Evolutionary conservation across 805 yeast genomes (phyloP), one percentile per base, ranked within the genome.

Genomic region (Metschnikowia henanensis): DNA sequence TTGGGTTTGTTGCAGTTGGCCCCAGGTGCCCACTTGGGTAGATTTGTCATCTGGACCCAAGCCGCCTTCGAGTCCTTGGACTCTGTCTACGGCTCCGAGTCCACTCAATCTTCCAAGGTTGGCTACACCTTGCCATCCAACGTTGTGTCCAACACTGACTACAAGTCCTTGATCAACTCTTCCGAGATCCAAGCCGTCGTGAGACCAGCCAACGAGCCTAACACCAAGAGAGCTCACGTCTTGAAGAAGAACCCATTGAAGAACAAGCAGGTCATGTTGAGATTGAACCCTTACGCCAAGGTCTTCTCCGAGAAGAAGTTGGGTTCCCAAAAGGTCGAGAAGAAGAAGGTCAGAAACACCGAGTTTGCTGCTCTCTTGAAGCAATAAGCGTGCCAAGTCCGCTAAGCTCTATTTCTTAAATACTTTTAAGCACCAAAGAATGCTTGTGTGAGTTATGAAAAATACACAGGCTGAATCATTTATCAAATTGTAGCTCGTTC

Each of bases 21-120:
- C 66, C 99, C 99, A 76, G 99, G 99, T 86, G 96, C 98, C 72
- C 99, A 94, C 83, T 81, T 94, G 68, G 99, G 99, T 81, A 91
- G 99, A 84, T 94, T 94, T 70, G 86, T 94, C 70, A 89, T 94
- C 89, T 94, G 99, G 99, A 91, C 99, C 70, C 96, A 91, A 81
- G 79, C 89, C 72, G 99, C 99, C 72, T 90, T 94, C 75, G 86
- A 91, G 72, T 83, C 91, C 67, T 83, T 94, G 70, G 99, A 94
- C 83, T 79, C 90, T 58, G 87, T 94, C 81, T 94, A 94, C 94
- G 96, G 96, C 73, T 82, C 96, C 59, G 95, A 86, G 71, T 71
- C 91, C 64, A 81, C 85, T 70, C 80, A 83, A 63, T 82, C 94
- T 46, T 68, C 87, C 67, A 91, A 91, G 83, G 73, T 90, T 61